Base-by-base conservation (phyloP, 306 rosid species). In the Prunus persica region DNA sequence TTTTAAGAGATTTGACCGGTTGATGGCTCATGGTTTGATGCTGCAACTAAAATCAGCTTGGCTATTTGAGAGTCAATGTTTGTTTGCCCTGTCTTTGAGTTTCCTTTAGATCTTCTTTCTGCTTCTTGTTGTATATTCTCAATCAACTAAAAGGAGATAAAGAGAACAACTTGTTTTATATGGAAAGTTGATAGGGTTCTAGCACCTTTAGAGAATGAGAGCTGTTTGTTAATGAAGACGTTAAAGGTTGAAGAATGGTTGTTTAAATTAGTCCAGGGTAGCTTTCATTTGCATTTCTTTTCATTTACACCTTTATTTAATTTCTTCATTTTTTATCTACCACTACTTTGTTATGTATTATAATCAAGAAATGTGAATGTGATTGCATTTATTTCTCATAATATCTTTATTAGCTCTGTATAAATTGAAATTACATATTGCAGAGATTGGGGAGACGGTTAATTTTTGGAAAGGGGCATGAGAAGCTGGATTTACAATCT, bases 371-470 rank as follows among this genome's bases (percentile, higher is more conserved):
- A 2, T 61, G 9, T 58, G 66, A 72, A 20, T 15, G 14, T 38
- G 66, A 73, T 32, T 24, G 25, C 45, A 2, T 34, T 14, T 20
- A 28, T 71, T 41, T 24, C 73, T 83, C 75, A 58, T 74, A 56
- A 64, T 73, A 24, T 56, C 43, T 50, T 72, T 71, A 34, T 67
- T 61, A 64, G 43, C 43, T 81, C 62, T 74, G 67, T 82, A 81
- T 81, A 64, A 80, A 69, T 71, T 76, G 60, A 79, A 43, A 74
- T 52, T 69, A 16, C 72, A 47, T 80, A 24, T 65, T 74, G 85
- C 93, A 95, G 98, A 86, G 86, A 84, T 65, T 88, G 82, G 97
- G 87, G 28, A 89, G 74, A 70, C 86, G 84, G 65, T 80, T 90
- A 72, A 88, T 95, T 67, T 92, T 90, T 72, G 97, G 96, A 64